Evolutionary conservation across 1,139 yeast genomes (phyloP).

Genomic region (Hemisphaericaspora xylofermentans): DNA sequence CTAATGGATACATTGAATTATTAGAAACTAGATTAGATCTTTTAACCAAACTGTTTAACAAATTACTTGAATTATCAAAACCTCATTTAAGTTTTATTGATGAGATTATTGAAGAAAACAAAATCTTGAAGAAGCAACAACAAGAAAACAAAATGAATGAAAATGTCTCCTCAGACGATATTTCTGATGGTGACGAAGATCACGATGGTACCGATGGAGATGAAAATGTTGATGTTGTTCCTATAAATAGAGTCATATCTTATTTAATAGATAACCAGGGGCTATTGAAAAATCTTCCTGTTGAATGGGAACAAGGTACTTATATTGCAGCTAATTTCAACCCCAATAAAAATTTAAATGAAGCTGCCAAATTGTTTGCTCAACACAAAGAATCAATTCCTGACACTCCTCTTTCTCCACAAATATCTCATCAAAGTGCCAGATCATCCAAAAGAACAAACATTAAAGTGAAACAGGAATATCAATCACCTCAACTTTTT

Average conservation of each 20-base stretch:
- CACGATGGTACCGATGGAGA: constrained; percentile 2
- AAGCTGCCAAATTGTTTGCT: constrained; percentile 33
- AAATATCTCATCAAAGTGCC: neutral
- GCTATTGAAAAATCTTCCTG: constrained; percentile 36
- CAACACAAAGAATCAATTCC: constrained; percentile 22
- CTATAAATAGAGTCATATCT: constrained; percentile 52
- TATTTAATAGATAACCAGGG: constrained; percentile 41
- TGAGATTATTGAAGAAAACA: constrained; percentile 8
- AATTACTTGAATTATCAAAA: constrained; percentile 33
- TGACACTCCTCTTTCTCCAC: neutral
- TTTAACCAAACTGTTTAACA: constrained; percentile 54
- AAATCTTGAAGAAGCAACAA: neutral
- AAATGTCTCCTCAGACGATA: neutral
- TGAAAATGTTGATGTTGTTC: constrained; percentile 17
- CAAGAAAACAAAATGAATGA: neutral
- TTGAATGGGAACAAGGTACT: constrained; percentile 49
- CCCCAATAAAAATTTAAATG: constrained; percentile 21
- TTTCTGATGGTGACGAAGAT: constrained; percentile 2
- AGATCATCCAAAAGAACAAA: neutral
- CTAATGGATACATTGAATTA: constrained; percentile 67
- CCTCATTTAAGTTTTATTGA: constrained; percentile 34
- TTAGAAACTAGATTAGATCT: constrained; percentile 67
- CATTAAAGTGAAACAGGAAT: neutral
- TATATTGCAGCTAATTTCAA: constrained; percentile 37
- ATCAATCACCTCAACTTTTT: neutral